A percentile compares a stretch with the other conserved stretches of the same genome.
Evolutionary conservation across 23 red algal genomes (phyloP).

Genomic region (Gracilaria vermiculophylla): DNA sequence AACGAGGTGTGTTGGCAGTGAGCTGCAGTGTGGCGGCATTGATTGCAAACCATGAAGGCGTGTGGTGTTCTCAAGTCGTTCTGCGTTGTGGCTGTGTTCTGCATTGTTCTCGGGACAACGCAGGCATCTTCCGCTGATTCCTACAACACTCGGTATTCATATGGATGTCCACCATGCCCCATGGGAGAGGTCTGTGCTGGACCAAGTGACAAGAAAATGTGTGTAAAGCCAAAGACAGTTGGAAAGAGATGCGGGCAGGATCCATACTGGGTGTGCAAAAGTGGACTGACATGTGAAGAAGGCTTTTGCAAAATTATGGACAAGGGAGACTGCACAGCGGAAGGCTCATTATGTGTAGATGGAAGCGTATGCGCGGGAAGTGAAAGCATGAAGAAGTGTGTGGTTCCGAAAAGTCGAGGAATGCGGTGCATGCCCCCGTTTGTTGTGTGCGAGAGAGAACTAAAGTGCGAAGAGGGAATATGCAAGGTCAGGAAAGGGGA

Average conservation of each 20-base stretch:
- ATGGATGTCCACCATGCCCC: neutral
- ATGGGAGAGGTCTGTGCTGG: constrained; percentile 5
- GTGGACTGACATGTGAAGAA: constrained; percentile 22
- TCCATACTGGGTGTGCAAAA: constrained; percentile 37
- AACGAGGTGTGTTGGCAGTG: too few species aligned
- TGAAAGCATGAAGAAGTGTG: constrained; percentile 14
- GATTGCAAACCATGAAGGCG: neutral
- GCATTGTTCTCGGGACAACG: neutral
- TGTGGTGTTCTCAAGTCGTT: neutral
- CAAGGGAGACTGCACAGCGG: neutral
- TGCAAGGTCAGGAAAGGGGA: neutral
- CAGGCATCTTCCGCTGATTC: neutral
- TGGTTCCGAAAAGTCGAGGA: constrained; percentile 23
- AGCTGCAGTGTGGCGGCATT: too few species aligned
- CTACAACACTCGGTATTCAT: neutral
- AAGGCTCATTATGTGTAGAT: neutral
- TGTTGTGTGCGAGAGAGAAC: constrained; percentile 2
- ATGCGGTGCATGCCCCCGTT: constrained; percentile 14
- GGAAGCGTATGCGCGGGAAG: constrained; percentile 12
- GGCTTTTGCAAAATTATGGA: neutral
- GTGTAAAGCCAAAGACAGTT: neutral
- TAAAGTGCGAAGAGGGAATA: neutral
- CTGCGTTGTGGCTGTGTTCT: neutral
- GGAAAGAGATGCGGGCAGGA: constrained; percentile 7
- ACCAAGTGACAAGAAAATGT: neutral